phyloP scores from a whole-genome alignment of 2,329 filamentous ascomycete species.

The Monilinia laxa region DNA sequence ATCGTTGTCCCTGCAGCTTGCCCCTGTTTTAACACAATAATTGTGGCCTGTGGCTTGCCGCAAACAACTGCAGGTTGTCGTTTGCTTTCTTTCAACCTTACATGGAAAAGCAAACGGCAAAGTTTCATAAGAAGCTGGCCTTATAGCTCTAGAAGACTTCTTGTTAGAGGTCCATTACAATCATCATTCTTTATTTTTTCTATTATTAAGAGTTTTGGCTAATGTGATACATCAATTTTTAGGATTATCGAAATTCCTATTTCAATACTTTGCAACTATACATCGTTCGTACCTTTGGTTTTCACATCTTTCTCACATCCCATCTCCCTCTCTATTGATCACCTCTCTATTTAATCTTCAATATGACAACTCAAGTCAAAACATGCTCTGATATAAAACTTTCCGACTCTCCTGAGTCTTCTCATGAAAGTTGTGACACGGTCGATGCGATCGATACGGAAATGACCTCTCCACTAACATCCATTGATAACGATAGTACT shows the following conservation, averaged over 20 bases:
- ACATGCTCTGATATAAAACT: conserved; percentile 15
- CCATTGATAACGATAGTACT: conserved; percentile 24
- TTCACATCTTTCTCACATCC: conserved; percentile 4
- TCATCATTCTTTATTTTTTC: conserved; percentile 11
- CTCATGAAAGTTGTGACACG: conserved; percentile 6
- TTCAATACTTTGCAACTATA: conserved; percentile 16
- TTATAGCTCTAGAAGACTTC: conserved; percentile 22
- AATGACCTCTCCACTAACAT: conserved; percentile 33
- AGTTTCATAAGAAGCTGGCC: conserved; percentile 20
- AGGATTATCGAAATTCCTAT: not conserved
- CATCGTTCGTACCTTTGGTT: conserved; percentile 23
- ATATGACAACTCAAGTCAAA: conserved; percentile 16
- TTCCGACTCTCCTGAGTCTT: conserved; percentile 17
- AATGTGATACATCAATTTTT: conserved; percentile 4
- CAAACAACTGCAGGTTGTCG: conserved; percentile 33
- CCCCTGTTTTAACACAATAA: conserved; percentile 23
- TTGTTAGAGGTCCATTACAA: conserved; percentile 13
- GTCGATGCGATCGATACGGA: conserved; percentile 29
- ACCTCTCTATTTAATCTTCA: not conserved
- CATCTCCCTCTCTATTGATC: not conserved
- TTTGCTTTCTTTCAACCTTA: conserved; percentile 25
- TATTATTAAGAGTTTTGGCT: conserved; percentile 15
- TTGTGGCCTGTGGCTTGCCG: conserved; percentile 28
- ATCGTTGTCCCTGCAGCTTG: conserved; percentile 22
- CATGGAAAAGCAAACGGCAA: conserved; percentile 34